Percentiles rank a stretch among this genome's conserved stretches.
phyloP scores from a whole-genome alignment of 306 rosid species.

The Datisca glomerata region DNA sequence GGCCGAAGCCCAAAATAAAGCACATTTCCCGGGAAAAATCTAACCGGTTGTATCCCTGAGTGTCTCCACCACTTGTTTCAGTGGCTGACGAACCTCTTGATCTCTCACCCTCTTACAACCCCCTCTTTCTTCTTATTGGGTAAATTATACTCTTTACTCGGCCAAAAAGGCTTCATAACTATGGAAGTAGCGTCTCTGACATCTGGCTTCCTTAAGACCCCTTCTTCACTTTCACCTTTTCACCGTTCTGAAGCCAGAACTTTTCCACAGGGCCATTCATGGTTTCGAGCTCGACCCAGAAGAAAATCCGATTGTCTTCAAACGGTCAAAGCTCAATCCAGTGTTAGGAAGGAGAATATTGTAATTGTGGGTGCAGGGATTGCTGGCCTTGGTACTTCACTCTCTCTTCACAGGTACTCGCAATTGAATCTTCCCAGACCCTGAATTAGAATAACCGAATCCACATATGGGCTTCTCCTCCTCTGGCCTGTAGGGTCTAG shows the following conservation, averaged over 20 bases:
- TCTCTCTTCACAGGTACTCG: constrained; percentile 73
- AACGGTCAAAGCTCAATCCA: constrained; percentile 26
- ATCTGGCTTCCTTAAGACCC: constrained; percentile 16
- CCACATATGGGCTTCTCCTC: too few relatives aligned
- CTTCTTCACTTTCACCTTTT: constrained; percentile 1
- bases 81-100: background rate
- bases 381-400: constrained; percentile 68
- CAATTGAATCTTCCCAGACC: background rate
- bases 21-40: constrained; percentile 15
- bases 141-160: background rate
- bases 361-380: constrained; percentile 69
- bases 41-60: too few relatives aligned
- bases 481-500: too few relatives aligned
- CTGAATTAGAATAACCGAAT: background rate
- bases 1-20: too few relatives aligned
- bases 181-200: constrained; percentile 32
- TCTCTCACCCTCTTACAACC: background rate
- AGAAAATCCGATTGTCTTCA: constrained; percentile 10
- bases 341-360: constrained; percentile 32
- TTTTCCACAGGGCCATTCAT: background rate
- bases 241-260: constrained; percentile 13
- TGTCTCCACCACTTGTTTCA: constrained; percentile 19
- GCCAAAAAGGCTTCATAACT: too few relatives aligned
- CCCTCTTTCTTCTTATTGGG: background rate
- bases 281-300: constrained; percentile 14